Evolutionary conservation across 2,329 filamentous ascomycete genomes (phyloP), one percentile per base, ranked within the genome.

Genomic region (Geosmithia morbida): DNA sequence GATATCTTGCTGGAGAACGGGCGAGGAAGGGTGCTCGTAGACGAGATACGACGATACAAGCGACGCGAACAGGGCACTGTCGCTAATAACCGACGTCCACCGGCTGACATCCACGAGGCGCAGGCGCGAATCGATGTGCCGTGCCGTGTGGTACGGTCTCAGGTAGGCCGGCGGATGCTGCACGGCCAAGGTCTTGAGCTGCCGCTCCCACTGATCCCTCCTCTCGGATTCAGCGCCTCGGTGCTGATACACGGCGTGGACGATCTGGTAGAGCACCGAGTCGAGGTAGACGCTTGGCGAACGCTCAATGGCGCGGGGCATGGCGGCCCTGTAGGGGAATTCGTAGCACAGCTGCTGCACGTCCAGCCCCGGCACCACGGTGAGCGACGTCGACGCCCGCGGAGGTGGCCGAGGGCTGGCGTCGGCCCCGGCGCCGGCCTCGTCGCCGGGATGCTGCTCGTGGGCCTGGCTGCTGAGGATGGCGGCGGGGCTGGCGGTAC

Each of bases 1-100:
- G 1, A 54, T 54, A 22, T 66, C 63, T 49, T 66, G 67, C 2
- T 69, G 64, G 22, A 68, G 64, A 0, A 54, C 54, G 0, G 61
- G 53, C 0, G 59, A 58, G 51, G 58, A 65, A 2, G 60, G 58
- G 33, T 66, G 65, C 37, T 68, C 64, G 49, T 59, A 61, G 1
- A 57, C 57, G 6, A 65, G 53, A 11, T 57, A 57, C 1, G 52
- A 48, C 1, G 20, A 41, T 1, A 65, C 48, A 0, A 65, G 49
- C 10, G 59, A 58, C 26, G 59, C 55, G 56, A 68, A 60, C 7
- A 69, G 53, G 1, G 17, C 47, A 40, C 69, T 58, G 26, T 68
- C 59, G 6, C 51, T 47, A 40, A 57, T 60, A 2, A 67, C 59
- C 0, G 48, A 47, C 0, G 66, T 68, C 66, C 66, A 68, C 7